These are phyloP conservation scores for Neonectria faginata DNA, from an alignment of 2,329 filamentous ascomycete genomes.

Conservation along the genomic window DNA sequence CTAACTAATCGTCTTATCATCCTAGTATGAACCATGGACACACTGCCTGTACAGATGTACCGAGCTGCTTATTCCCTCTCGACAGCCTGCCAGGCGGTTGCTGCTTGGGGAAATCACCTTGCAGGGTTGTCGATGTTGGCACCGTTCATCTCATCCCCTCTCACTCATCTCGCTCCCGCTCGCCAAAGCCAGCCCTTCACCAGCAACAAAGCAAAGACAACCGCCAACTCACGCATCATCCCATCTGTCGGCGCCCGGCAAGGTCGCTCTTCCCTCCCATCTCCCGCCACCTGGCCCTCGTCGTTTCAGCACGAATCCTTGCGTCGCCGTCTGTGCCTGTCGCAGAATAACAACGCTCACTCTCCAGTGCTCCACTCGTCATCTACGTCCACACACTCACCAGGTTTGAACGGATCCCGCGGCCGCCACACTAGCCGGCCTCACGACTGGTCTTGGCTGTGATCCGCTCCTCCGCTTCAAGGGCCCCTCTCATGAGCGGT, in stretches of 20 bases:
- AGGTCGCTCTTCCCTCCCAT: neutral
- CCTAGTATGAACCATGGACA: neutral
- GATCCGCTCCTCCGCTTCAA: neutral
- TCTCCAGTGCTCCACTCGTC: constrained; percentile 9
- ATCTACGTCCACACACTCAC: neutral
- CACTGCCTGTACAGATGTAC: too few species aligned
- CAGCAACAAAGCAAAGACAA: neutral
- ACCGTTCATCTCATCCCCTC: neutral
- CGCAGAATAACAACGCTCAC: constrained; percentile 28
- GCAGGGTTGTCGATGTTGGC: neutral
- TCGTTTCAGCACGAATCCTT: constrained; percentile 24
- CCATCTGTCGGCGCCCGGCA: constrained; percentile 3
- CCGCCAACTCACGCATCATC: constrained; percentile 5
- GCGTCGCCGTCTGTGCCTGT: constrained; percentile 22
- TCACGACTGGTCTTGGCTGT: neutral
- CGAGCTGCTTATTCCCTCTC: neutral
- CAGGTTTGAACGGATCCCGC: neutral
- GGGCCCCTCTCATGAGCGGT: neutral
- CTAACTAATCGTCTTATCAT: neutral
- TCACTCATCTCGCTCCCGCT: constrained; percentile 3
- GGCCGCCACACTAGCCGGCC: neutral
- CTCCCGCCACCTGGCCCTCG: neutral
- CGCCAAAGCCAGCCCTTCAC: neutral
- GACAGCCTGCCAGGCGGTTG: neutral
- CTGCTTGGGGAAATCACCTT: constrained; percentile 6